These are phyloP conservation scores for Exophiala lecanii-corni DNA, from an alignment of 2,329 filamentous ascomycete genomes.

Conservation along the genomic window DNA sequence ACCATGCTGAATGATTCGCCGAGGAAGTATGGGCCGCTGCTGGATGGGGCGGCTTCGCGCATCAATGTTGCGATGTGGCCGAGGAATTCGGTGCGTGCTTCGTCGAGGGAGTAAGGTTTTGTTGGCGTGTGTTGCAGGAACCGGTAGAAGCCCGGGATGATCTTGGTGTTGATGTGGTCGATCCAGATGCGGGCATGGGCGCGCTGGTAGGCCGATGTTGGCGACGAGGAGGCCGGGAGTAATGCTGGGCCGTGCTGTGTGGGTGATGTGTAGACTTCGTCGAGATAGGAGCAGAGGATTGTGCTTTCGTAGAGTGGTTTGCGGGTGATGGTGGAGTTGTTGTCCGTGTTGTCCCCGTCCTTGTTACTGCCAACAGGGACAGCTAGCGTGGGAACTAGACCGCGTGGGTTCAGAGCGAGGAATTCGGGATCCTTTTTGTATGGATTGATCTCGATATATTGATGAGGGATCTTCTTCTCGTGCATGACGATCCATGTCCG, in stretches of 20 bases:
- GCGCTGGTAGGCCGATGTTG: constrained; percentile 50
- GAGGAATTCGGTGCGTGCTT: constrained; percentile 56
- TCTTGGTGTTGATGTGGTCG: constrained; percentile 62
- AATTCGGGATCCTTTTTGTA: constrained; percentile 68
- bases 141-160: constrained; percentile 67
- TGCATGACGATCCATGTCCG: constrained; percentile 69
- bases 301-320: constrained; percentile 65
- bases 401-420: constrained; percentile 68
- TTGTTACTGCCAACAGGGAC: constrained; percentile 26
- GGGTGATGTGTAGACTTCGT: constrained; percentile 59
- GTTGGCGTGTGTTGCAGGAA: constrained; percentile 47
- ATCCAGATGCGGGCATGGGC: constrained; percentile 68
- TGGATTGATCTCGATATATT: constrained; percentile 74
- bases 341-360: constrained; percentile 13
- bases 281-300: constrained; percentile 70
- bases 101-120: constrained; percentile 43
- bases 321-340: constrained; percentile 35
- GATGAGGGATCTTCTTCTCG: constrained; percentile 70
- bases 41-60: constrained; percentile 53
- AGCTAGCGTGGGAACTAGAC: constrained; percentile 66
- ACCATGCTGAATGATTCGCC: constrained; percentile 61
- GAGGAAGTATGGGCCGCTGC: constrained; percentile 61
- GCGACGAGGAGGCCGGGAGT: constrained; percentile 49
- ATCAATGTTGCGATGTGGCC: constrained; percentile 56
- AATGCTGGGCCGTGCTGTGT: constrained; percentile 45